phyloP scores from a whole-genome alignment of 306 rosid species.

The Quillaja saponaria region DNA sequence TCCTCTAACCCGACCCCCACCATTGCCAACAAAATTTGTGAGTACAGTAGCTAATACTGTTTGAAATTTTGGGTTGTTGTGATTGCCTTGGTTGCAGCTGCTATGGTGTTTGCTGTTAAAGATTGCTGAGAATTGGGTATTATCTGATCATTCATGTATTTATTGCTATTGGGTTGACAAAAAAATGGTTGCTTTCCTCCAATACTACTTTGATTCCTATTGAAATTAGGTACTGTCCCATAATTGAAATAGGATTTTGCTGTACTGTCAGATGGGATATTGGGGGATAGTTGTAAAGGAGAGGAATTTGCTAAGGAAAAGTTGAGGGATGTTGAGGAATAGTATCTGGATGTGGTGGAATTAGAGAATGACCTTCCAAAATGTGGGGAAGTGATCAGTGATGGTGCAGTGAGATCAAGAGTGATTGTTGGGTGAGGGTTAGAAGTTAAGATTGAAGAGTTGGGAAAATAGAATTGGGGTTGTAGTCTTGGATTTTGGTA shows the following conservation, averaged over 20 bases:
- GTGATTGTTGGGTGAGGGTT: slow-evolving; percentile 66
- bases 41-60: slow-evolving; percentile 37
- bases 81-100: slow-evolving; percentile 37
- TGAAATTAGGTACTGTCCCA: slow-evolving; percentile 23
- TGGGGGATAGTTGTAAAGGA: slow-evolving; percentile 30
- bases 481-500: slow-evolving; percentile 32
- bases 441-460: slow-evolving; percentile 45
- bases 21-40: slow-evolving; percentile 19
- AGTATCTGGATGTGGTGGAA: slow-evolving; percentile 20
- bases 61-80: slow-evolving; percentile 36
- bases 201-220: slow-evolving; percentile 28
- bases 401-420: slow-evolving; percentile 47
- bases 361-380: slow-evolving; percentile 29
- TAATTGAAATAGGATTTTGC: slow-evolving; percentile 25
- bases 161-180: slow-evolving; percentile 19
- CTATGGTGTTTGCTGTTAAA: slow-evolving; percentile 19
- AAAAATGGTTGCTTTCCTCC: slow-evolving; percentile 33
- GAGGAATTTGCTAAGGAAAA: slow-evolving; percentile 39
- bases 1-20: slow-evolving; percentile 25
- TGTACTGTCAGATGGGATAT: background rate
- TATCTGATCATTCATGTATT: slow-evolving; percentile 16
- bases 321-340: slow-evolving; percentile 36
- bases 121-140: slow-evolving; percentile 16
- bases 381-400: slow-evolving; percentile 30
- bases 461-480: slow-evolving; percentile 35